Conservation (phyloP, 2,329 filamentous ascomycete genomes). For the Colletotrichum lentis region DNA sequence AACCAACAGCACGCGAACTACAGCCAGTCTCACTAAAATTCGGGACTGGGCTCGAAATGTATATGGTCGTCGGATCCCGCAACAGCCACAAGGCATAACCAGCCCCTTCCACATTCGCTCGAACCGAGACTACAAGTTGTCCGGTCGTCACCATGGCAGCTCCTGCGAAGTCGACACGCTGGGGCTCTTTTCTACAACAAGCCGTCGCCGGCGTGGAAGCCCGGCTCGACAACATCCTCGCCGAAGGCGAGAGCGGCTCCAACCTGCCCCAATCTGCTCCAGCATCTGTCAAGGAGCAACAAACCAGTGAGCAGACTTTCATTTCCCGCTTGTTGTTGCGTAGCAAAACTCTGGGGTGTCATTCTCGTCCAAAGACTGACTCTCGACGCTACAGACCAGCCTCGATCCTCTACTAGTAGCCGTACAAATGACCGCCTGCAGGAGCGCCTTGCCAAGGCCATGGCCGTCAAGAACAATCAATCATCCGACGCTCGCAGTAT, state of each 20-base stretch:
- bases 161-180: conserved; percentile 67
- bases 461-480: conserved; percentile 70
- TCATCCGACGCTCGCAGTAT: conserved; percentile 24
- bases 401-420: conserved; percentile 70
- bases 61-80: conserved; percentile 11
- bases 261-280: conserved; percentile 6
- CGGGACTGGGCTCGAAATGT: conserved; percentile 20
- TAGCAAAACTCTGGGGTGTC: neutral
- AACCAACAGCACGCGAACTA: neutral
- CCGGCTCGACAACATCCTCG: conserved; percentile 87
- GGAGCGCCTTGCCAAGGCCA: conserved; percentile 86
- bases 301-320: conserved; percentile 15
- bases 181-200: conserved; percentile 84
- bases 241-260: conserved; percentile 68
- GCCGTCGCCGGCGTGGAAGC: conserved; percentile 95
- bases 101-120: conserved; percentile 2
- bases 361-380: conserved; percentile 39
- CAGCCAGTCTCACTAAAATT: neutral
- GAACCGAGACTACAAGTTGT: conserved; percentile 41
- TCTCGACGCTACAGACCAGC: conserved; percentile 51
- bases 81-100: conserved; percentile 30
- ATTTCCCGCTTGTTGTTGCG: neutral
- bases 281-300: conserved; percentile 14
- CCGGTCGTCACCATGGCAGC: conserved; percentile 53
- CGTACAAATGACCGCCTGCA: conserved; percentile 83